A percentile compares a stretch with the other conserved stretches of the same genome.
These are phyloP conservation scores for Monosporascus sp. DNA, from an alignment of 2,329 filamentous ascomycete species.

Conservation along the genomic window DNA sequence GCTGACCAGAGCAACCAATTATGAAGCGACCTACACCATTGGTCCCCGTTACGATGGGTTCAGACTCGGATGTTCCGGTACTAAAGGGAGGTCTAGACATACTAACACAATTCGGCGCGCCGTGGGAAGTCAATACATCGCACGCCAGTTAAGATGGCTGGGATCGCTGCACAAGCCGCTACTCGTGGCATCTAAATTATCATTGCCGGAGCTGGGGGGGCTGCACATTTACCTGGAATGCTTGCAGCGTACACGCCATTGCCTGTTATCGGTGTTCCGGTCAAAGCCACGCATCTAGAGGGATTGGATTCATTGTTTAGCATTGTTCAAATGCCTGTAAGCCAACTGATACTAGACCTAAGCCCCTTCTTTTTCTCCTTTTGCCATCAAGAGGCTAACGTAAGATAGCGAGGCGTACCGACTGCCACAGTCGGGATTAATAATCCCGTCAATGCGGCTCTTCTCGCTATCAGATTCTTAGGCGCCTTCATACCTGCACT, in stretches of 20 bases:
- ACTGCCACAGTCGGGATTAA: constrained; percentile 75
- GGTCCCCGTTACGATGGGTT: constrained; percentile 79
- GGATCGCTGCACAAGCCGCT: constrained; percentile 59
- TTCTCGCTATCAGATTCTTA: constrained; percentile 66
- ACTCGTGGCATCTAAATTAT: constrained; percentile 60
- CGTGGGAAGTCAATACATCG: constrained; percentile 69
- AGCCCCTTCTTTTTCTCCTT: no score
- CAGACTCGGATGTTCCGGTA: constrained; percentile 68
- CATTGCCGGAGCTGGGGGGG: constrained; percentile 71
- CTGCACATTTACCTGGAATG: constrained; percentile 73
- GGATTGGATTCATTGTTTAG: constrained; percentile 66
- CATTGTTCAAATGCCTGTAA: constrained; percentile 69
- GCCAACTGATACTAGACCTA: no score
- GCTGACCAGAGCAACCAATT: no score
- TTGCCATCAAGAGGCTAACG: no score
- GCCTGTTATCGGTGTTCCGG: constrained; percentile 74
- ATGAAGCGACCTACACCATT: constrained; percentile 36
- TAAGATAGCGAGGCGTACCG: constrained; percentile 51
- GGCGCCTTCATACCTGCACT: constrained; percentile 43
- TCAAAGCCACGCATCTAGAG: constrained; percentile 68
- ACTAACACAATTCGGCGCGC: constrained; percentile 62
- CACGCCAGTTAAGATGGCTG: constrained; percentile 65
- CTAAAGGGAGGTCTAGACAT: constrained; percentile 62
- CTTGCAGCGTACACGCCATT: constrained; percentile 49
- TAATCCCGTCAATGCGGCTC: constrained; percentile 71